phyloP scores from a whole-genome alignment of 1,284 basidiomycete species.

The Microbotryum saponariae region DNA sequence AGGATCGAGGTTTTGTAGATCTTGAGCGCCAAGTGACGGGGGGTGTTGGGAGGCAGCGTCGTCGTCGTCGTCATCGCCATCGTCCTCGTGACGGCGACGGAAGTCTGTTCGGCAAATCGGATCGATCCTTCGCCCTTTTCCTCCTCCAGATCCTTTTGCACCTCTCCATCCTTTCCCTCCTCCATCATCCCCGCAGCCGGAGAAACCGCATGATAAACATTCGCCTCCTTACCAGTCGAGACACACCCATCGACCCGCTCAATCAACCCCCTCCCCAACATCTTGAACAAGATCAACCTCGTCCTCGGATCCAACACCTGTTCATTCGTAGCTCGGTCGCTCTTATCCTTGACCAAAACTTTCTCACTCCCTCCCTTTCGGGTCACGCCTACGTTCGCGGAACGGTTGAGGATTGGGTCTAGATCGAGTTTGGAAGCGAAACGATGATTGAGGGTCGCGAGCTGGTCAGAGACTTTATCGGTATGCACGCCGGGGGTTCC shows the following conservation, averaged over 20 bases:
- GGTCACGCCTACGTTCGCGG: conserved; percentile 54
- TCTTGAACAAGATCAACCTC: conserved; percentile 80
- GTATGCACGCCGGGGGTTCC: conserved; percentile 1
- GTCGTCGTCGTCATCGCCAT: conserved; percentile 32
- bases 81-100: conserved; percentile 38
- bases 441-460: conserved; percentile 54
- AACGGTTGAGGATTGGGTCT: conserved; percentile 51
- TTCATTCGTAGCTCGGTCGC: conserved; percentile 86
- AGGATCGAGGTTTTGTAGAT: conserved; percentile 99
- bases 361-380: conserved; percentile 78
- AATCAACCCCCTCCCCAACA: conserved; percentile 78
- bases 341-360: conserved; percentile 79
- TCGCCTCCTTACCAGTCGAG: conserved; percentile 88
- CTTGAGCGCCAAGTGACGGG: conserved; percentile 74
- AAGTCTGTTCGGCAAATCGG: conserved; percentile 10
- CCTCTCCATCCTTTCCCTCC: conserved; percentile 54
- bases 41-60: conserved; percentile 48
- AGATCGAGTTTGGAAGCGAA: conserved; percentile 56
- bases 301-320: conserved; percentile 90
- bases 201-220: conserved; percentile 29
- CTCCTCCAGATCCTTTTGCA: not conserved
- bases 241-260: conserved; percentile 87
- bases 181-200: conserved; percentile 1
- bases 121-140: conserved; percentile 52
- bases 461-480: conserved; percentile 50